A percentile compares a stretch with the other conserved stretches of the same genome.
phyloP scores from a whole-genome alignment of 306 rosid genomes.

The Leucaena leucocephala region DNA sequence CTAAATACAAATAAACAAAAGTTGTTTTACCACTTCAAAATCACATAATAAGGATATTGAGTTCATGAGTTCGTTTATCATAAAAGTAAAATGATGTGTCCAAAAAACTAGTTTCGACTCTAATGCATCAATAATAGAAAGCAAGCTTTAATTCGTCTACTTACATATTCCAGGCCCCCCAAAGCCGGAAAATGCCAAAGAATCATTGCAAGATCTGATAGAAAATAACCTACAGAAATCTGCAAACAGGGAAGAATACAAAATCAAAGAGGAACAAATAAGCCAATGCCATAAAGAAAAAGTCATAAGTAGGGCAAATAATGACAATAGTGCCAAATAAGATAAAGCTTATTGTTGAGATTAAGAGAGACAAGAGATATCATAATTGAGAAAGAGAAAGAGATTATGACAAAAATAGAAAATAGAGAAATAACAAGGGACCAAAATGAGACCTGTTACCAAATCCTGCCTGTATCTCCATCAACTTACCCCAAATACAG shows the following conservation, averaged over 20 bases:
- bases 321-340: constrained; percentile 17
- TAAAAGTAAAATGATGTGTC: constrained; percentile 10
- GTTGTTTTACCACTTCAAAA: constrained; percentile 31
- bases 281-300: constrained; percentile 20
- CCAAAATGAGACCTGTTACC: constrained; percentile 11
- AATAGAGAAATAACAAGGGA: background rate
- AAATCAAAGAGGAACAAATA: constrained; percentile 22
- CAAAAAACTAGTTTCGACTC: background rate
- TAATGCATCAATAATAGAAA: constrained; percentile 9
- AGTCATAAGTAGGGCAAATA: background rate
- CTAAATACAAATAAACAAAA: constrained; percentile 47
- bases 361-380: constrained; percentile 12
- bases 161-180: constrained; percentile 93
- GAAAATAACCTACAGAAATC: constrained; percentile 88
- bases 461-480: constrained; percentile 26
- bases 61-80: constrained; percentile 31
- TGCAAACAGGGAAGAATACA: constrained; percentile 41
- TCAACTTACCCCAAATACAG: constrained; percentile 71
- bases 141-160: constrained; percentile 43
- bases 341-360: background rate
- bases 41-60: constrained; percentile 18
- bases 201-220: constrained; percentile 81
- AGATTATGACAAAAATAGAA: constrained; percentile 3
- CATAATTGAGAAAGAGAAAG: constrained; percentile 17
- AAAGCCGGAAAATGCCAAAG: constrained; percentile 82